Evolutionary conservation across 306 rosid species (phyloP), one percentile per base, ranked within the genome.

Genomic region (Prunus dulcis): DNA sequence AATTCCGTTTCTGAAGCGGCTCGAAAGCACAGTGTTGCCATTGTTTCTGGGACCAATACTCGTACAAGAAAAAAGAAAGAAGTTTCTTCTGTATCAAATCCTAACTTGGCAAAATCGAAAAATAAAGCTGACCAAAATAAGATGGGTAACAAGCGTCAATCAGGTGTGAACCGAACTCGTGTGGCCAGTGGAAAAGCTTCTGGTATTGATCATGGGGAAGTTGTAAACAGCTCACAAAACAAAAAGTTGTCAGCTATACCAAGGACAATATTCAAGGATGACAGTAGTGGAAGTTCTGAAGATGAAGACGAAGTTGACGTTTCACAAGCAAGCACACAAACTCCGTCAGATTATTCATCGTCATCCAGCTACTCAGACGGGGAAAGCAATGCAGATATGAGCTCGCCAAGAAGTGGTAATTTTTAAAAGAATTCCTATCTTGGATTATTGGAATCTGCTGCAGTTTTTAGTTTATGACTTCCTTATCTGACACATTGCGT

Each of bases 361-460:
- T 69, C 84, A 27, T 87, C 92, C 45, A 87, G 85, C 81, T 88
- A 64, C 82, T 87, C 95, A 30, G 98, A 90, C 28, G 93, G 82
- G 71, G 88, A 86, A 78, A 89, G 89, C 84, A 88, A 87, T 62
- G 77, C 89, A 74, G 89, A 79, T 80, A 68, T 69, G 79, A 74
- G 67, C 75, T 76, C 84, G 51, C 81, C 77, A 30, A 75, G 32
- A 63, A 69, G 49, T 63, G 86, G 89, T 79, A 85, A 73, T 12
- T 63, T 78, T 69, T 10, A 73, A 19, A 71, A 77, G 67, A 25
- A 67, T 18, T 57, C 55, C 13, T 53, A 19, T 64, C 52, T 49
- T 74, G 70, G 14, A 47, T 78, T 45, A 18, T 78, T 8, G 18
- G 2, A 56, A 70, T 60, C 27, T 28, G 12, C 34, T 47, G 60